A percentile compares a stretch with the other conserved stretches of the same genome.
Evolutionary conservation across 1,284 basidiomycete species (phyloP).

Genomic region (Marasmius fiardii): DNA sequence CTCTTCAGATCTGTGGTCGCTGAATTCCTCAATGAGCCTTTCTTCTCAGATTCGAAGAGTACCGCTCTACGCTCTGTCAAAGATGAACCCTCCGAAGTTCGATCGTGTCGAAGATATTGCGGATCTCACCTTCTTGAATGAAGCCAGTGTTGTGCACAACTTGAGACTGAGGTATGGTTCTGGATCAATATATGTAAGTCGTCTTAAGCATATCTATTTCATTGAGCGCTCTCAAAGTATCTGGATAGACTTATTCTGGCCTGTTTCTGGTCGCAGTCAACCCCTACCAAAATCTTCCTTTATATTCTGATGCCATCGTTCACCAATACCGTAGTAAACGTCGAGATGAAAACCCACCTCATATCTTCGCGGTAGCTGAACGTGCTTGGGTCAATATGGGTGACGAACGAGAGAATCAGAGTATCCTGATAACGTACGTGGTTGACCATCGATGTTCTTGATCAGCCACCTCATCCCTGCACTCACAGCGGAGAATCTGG

Average conservation of each 20-base stretch:
- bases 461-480: not conserved
- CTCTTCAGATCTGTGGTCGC: not conserved
- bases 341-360: conserved; percentile 93
- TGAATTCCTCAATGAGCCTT: conserved; percentile 1
- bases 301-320: conserved; percentile 91
- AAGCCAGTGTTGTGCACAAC: conserved; percentile 98
- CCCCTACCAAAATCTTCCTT: conserved; percentile 90
- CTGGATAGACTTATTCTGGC: conserved; percentile 86
- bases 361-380: conserved; percentile 97
- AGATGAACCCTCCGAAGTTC: conserved; percentile 99
- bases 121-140: conserved; percentile 96
- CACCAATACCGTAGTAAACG: conserved; percentile 92
- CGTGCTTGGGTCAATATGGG: conserved; percentile 99
- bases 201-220: not conserved
- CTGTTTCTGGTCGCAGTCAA: conserved; percentile 98
- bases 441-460: not conserved
- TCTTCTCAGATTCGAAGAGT: conserved; percentile 62
- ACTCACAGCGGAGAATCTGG: conserved; percentile 89
- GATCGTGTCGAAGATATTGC: conserved; percentile 98
- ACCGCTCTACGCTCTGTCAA: conserved; percentile 77
- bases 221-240: conserved; percentile 7
- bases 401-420: conserved; percentile 96
- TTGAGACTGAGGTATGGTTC: conserved; percentile 89
- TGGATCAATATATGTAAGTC: conserved; percentile 91
- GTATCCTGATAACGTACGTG: conserved; percentile 93